These are phyloP conservation scores for Lactifluus pinguis DNA, from an alignment of 768 basidiomycete species.

Conservation along the genomic window DNA sequence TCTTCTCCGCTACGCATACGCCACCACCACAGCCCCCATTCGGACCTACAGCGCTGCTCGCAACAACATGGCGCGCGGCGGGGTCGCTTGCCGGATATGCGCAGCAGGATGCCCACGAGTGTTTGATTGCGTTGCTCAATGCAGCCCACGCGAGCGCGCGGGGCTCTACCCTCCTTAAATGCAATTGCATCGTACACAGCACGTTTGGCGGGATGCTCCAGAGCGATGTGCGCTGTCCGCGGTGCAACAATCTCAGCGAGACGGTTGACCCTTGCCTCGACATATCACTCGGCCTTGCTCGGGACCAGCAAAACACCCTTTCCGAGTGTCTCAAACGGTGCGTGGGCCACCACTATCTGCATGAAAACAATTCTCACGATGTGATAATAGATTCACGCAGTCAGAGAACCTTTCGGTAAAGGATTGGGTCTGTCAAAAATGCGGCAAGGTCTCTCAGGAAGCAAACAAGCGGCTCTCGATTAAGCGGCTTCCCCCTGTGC, in stretches of 20 bases:
- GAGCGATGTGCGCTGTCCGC: conserved; percentile 83
- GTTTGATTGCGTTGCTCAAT: conserved; percentile 75
- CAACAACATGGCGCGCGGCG: conserved; percentile 73
- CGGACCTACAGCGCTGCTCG: conserved; percentile 76
- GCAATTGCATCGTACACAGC: conserved; percentile 86
- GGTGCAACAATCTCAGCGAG: conserved; percentile 69
- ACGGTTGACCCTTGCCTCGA: conserved; percentile 88
- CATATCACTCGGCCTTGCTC: conserved; percentile 75
- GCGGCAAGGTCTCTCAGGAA: conserved; percentile 65
- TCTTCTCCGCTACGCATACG: conserved; percentile 66
- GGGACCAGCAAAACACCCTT: conserved; percentile 50
- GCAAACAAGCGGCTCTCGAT: conserved; percentile 83
- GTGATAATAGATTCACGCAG: conserved; percentile 58
- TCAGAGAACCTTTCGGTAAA: conserved; percentile 76
- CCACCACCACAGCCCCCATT: conserved; percentile 38
- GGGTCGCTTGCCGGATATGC: conserved; percentile 83
- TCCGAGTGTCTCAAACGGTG: conserved; percentile 69
- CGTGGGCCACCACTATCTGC: conserved; percentile 8
- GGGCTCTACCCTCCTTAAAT: conserved; percentile 66
- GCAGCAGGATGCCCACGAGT: conserved; percentile 92
- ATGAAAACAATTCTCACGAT: conserved; percentile 3
- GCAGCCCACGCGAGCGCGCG: conserved; percentile 77
- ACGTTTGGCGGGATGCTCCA: conserved; percentile 83
- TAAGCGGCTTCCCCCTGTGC: conserved; percentile 74
- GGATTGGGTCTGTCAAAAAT: conserved; percentile 79